Evolutionary conservation across 1,139 yeast species (phyloP), one percentile per base, ranked within the genome.

Genomic region (Candida dubliniensis): DNA sequence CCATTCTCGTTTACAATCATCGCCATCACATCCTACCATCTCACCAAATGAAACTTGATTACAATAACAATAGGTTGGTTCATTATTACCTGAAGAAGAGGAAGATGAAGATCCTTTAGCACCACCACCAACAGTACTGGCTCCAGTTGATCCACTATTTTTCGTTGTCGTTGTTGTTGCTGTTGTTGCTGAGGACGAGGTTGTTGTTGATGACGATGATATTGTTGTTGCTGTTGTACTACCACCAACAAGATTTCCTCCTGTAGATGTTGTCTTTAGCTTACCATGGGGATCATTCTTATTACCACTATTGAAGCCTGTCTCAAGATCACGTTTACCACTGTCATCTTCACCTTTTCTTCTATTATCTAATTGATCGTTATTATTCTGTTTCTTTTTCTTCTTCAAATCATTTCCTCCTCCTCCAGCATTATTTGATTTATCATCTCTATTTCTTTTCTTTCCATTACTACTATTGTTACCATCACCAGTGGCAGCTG

Each of bases 21-120:
- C 93, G 2, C 96, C 96, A 60, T 93, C 99, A 67, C 99, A 93
- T 2, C 96, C 99, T 49, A 93, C 97, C 99, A 93, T 93, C 60
- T 93, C 98, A 14, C 99, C 99, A 63, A 87, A 91, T 3, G 98
- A 91, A 1, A 90, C 96, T 61, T 91, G 96, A 62, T 90, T 89
- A 69, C 99, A 93, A 66, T 89, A 89, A 65, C 99, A 93, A 63
- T 93, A 93, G 3, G 93, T 81, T 1, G 96, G 96, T 59, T 93
- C 96, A 40, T 63, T 64, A 36, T 47, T 51, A 18, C 50, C 37
- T 15, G 51, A 53, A n/a, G 23, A 12, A 26, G 30, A 31, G 36
- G 30, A 27, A 10, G 30, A 25, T 29, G 6, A n/a, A 39, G 34
- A 18, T 8, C 18, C 18, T 29, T 39, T 30, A 23, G 26, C 4